These are phyloP conservation scores for Pyrus hybrid DNA, from an alignment of 331 rosid species.

Conservation along the genomic window DNA sequence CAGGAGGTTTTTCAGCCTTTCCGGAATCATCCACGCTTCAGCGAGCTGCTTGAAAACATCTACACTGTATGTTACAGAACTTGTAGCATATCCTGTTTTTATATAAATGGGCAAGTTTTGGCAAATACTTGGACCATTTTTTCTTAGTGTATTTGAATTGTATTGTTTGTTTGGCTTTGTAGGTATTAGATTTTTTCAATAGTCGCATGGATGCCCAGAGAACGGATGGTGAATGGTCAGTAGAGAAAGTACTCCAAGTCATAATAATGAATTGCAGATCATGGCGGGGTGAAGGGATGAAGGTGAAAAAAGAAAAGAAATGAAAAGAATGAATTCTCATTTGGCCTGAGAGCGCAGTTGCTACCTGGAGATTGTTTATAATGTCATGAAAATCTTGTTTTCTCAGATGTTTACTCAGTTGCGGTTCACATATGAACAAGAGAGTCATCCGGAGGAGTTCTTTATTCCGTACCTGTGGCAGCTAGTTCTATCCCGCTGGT, in stretches of 20 bases:
- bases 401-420: constrained; percentile 88
- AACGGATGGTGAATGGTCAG: constrained; percentile 87
- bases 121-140: not conserved
- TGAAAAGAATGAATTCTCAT: not conserved
- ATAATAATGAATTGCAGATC: constrained; percentile 82
- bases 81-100: not conserved
- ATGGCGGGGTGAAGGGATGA: constrained; percentile 98
- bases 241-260: constrained; percentile 81
- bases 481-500: constrained; percentile 83
- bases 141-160: constrained; percentile 11
- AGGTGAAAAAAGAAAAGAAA: constrained; percentile 39
- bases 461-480: constrained; percentile 96
- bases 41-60: constrained; percentile 86
- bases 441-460: constrained; percentile 95
- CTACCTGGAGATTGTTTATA: not conserved
- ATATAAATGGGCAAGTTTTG: constrained; percentile 5
- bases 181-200: constrained; percentile 97
- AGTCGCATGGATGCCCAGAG: constrained; percentile 93
- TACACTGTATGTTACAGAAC: constrained; percentile 57
- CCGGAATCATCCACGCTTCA: constrained; percentile 91
- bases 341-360: constrained; percentile 5
- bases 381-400: not conserved
- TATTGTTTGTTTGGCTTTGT: constrained; percentile 15
- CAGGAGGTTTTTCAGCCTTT: constrained; percentile 98
- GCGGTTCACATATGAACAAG: constrained; percentile 98